phyloP scores from a whole-genome alignment of 495 filamentous ascomycete species.

The Friedmanniomyces endolithicus region DNA sequence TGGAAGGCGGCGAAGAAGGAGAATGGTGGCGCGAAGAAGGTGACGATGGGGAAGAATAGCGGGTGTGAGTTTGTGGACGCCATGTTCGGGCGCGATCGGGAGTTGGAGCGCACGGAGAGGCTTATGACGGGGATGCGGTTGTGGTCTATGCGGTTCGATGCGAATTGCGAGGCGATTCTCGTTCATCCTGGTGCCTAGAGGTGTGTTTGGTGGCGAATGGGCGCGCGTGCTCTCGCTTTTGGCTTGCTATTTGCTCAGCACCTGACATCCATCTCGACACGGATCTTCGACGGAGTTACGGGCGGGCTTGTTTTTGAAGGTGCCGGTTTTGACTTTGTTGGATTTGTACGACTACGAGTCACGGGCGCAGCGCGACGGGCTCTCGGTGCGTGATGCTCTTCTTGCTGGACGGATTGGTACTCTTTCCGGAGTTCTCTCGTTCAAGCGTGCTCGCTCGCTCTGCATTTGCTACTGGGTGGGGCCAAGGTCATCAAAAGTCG shows the following conservation, averaged over 20 bases:
- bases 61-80: constrained; percentile 95
- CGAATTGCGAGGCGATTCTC: constrained; percentile 89
- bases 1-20: constrained; percentile 59
- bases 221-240: neutral
- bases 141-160: constrained; percentile 92
- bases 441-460: constrained; percentile 2
- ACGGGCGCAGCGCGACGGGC: neutral
- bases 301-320: neutral
- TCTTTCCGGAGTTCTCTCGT: neutral
- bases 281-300: neutral
- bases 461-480: neutral
- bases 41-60: constrained; percentile 81
- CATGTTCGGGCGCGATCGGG: constrained; percentile 85
- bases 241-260: neutral
- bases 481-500: neutral
- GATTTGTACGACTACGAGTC: neutral
- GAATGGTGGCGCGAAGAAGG: constrained; percentile 44
- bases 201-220: neutral
- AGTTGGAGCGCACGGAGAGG: constrained; percentile 85
- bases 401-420: neutral
- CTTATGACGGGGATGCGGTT: constrained; percentile 86
- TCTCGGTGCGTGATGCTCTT: neutral
- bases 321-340: neutral
- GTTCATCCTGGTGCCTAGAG: constrained; percentile 33
- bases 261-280: neutral